Base-by-base conservation (phyloP, 2,329 filamentous ascomycete genomes). In the Colletotrichum gloeosporioides region DNA sequence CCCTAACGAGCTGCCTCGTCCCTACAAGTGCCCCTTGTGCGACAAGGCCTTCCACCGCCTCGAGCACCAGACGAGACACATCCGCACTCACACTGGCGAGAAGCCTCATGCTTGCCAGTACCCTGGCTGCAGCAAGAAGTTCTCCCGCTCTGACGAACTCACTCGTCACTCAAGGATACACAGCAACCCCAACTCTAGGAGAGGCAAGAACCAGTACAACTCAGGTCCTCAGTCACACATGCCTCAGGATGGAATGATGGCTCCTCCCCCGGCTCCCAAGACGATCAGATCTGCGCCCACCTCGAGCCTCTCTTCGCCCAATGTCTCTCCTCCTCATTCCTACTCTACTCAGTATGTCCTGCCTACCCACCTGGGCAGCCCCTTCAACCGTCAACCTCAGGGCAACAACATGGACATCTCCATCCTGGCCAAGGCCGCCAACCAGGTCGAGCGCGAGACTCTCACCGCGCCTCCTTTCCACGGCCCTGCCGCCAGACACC, bases 11-110 rank as follows among this genome's bases (percentile, higher is more conserved):
- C 92, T 99, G 70, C 97, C 97, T 76, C 93, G 97, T 73, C 96
- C 96, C 1, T 99, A 99, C 92, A 99, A 99, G 89, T 99, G 96
- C 86, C 96, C 96, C 77, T 92, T 99, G 78, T 99, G 97, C 89
- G 96, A 98, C 82, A 98, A 98, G 90, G 96, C 97, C 77, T 99
- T 99, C 88, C 97, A 99, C 89, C 95, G 97, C 78, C 91, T 99
- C 57, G 96, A 99, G 89, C 96, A 99, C 85, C 96, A 98, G 90
- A 93, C 91, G 27, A 88, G 90, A 81, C 96, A 99, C 86, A 99
- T 99, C 83, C 93, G 96, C 82, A 99, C 97, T 8, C 96, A 99
- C 86, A 99, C 96, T 0, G 97, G 96, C 82, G 96, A 99, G 89
- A 99, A 99, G 90, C 96, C 96, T 64, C 97, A 99, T 83, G 96